Base-by-base conservation (phyloP, 208 protist genomes). In the Wallacemonas collosoma region DNA sequence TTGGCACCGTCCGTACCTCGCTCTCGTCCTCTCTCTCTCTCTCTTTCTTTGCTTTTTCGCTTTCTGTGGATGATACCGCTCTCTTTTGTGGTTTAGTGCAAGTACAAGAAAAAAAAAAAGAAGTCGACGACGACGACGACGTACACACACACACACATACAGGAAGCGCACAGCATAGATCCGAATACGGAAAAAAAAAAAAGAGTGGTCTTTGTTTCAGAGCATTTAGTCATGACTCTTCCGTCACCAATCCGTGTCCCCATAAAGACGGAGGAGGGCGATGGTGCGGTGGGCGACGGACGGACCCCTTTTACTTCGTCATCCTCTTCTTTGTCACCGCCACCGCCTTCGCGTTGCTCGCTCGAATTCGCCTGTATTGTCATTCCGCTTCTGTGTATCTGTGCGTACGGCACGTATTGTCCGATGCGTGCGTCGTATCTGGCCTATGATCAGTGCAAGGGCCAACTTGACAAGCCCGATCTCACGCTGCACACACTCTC, bases 381-480 rank as follows among this genome's bases (percentile, higher is more conserved):
- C 14, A 51, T 65, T 11, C 60, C 60, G 0, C 60, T 65, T 5
- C 5, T 48, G 9, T 65, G 60, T 65, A 38, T 65, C 41, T 26
- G 7, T 48, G 36, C 40, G 8, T 65, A 65, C 40, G 60, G 60
- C 43, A 48, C 60, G 40, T 39, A 38, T 41, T n/a, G 4, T 41
- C 8, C 60, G 3, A 65, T 65, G 8, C 43, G 60, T 26, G 60
- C 60, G 12, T 65, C 60, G 11, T 65, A 65, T 1, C 40, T 51
- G 7, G 3, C 60, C 60, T 65, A 65, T n/a, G n/a, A 45, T 5
- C 17, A 6, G 12, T 65, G 50, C 43, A 44, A 51, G 43, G 6
- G 7, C 40, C 5, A 41, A 5, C 60, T 65, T 35, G 60, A 65
- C 8, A 65, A 65, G 60, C 60, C 60, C 6, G 60, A 65, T n/a